Percentiles rank a stretch among this genome's conserved stretches.
phyloP scores from a whole-genome alignment of 179 eudicot species.

The Beta lomatogona region DNA sequence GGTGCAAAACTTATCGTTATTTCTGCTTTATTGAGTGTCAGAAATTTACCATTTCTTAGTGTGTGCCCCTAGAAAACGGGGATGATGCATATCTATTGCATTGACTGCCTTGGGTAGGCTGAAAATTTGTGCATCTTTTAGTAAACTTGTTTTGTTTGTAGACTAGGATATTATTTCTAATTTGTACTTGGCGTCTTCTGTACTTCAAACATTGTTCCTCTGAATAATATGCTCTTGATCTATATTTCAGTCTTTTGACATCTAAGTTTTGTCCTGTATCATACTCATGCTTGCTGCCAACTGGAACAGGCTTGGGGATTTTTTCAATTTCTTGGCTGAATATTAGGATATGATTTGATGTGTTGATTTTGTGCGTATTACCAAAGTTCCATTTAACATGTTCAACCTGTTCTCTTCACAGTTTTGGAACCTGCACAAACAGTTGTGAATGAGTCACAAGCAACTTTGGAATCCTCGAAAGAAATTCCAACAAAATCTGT shows the following conservation, averaged over 20 bases:
- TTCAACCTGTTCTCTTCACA: constrained; percentile 19
- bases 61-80: neutral
- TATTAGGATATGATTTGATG: neutral
- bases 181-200: neutral
- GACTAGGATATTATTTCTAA: neutral
- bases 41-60: neutral
- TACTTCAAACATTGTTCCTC: neutral
- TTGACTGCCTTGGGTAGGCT: neutral
- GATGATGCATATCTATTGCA: neutral
- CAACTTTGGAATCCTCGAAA: constrained; percentile 40
- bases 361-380: neutral
- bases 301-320: neutral
- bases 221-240: neutral
- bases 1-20: neutral
- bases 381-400: neutral
- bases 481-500: constrained; percentile 59
- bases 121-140: neutral
- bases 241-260: neutral
- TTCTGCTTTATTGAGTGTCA: neutral
- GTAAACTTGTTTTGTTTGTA: neutral
- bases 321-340: neutral
- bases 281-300: neutral
- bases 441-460: constrained; percentile 32
- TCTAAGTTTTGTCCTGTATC: neutral
- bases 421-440: constrained; percentile 43